Evolutionary conservation across 2,329 filamentous ascomycete species (phyloP).

Genomic region (Aaosphaeria pasadenensis): DNA sequence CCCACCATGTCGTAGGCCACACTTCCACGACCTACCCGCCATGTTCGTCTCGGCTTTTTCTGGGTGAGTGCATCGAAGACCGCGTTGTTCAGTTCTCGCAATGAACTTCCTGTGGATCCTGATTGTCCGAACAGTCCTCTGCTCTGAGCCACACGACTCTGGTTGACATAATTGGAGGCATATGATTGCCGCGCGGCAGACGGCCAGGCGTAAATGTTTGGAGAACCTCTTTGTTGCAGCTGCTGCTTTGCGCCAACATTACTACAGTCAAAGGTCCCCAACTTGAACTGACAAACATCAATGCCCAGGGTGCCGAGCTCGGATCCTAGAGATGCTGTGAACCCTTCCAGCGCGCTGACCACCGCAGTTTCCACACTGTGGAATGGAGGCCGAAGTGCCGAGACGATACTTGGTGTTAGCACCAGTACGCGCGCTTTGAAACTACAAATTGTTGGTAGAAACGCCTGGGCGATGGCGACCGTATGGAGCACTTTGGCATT

Average conservation of each 20-base stretch:
- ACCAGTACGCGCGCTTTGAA: slow-evolving; percentile 67
- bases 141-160: slow-evolving; percentile 39
- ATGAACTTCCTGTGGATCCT: slow-evolving; percentile 61
- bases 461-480: slow-evolving; percentile 82
- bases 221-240: slow-evolving; percentile 28
- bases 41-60: slow-evolving; percentile 56
- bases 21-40: slow-evolving; percentile 82
- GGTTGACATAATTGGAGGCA: slow-evolving; percentile 36
- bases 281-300: slow-evolving; percentile 80
- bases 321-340: slow-evolving; percentile 73
- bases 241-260: slow-evolving; percentile 51
- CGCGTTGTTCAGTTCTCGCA: slow-evolving; percentile 77
- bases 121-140: slow-evolving; percentile 53
- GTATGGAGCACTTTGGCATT: slow-evolving; percentile 90
- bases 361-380: slow-evolving; percentile 83
- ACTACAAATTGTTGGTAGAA: slow-evolving; percentile 59
- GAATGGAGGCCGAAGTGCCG: slow-evolving; percentile 75
- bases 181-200: slow-evolving; percentile 32
- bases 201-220: slow-evolving; percentile 39
- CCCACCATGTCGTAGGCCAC: slow-evolving; percentile 83
- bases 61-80: slow-evolving; percentile 86
- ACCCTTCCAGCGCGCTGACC: slow-evolving; percentile 82
- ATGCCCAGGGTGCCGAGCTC: slow-evolving; percentile 76
- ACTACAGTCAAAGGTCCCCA: slow-evolving; percentile 86
- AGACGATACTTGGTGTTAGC: slow-evolving; percentile 76